Conservation (phyloP, 1,139 yeast species). For the Maudiozyma humilis region DNA sequence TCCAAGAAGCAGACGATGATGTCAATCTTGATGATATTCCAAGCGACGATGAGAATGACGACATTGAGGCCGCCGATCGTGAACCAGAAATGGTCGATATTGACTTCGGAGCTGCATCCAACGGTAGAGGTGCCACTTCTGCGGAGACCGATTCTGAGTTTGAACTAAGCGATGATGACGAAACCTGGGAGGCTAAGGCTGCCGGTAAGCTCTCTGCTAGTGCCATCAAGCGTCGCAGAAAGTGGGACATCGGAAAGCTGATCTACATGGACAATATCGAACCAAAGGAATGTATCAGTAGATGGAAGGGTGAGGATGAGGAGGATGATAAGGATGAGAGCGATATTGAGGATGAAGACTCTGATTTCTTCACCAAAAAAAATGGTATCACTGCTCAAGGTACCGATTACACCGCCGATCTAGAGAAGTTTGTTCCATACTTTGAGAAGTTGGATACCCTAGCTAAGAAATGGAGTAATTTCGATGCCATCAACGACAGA, state of each 20-base stretch:
- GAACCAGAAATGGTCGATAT: conserved; percentile 38
- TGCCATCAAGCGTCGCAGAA: conserved; percentile 32
- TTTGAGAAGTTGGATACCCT: conserved; percentile 46
- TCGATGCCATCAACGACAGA: conserved; percentile 43
- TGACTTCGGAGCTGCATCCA: conserved; percentile 38
- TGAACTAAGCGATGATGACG: conserved; percentile 39
- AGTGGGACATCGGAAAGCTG: conserved; percentile 76
- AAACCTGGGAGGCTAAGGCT: conserved; percentile 38
- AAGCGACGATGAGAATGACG: conserved; percentile 35
- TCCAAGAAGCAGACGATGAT: conserved; percentile 46
- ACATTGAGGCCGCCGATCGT: conserved; percentile 29
- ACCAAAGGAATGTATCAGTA: conserved; percentile 63
- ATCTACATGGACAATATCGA: conserved; percentile 69
- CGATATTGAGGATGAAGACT: conserved; percentile 47
- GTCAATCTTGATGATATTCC: conserved; percentile 40
- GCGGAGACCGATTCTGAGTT: conserved; percentile 40
- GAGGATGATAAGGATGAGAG: conserved; percentile 42
- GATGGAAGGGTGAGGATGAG: conserved; percentile 60
- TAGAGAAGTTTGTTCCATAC: conserved; percentile 32
- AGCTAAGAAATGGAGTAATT: conserved; percentile 45
- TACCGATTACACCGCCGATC: conserved; percentile 20
- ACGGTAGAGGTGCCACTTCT: conserved; percentile 33
- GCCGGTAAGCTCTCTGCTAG: conserved; percentile 42
- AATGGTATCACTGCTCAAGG: conserved; percentile 20
- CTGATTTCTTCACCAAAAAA: conserved; percentile 53